Conservation (phyloP, 495 filamentous ascomycete genomes). For the Coniosporium apollinis region DNA sequence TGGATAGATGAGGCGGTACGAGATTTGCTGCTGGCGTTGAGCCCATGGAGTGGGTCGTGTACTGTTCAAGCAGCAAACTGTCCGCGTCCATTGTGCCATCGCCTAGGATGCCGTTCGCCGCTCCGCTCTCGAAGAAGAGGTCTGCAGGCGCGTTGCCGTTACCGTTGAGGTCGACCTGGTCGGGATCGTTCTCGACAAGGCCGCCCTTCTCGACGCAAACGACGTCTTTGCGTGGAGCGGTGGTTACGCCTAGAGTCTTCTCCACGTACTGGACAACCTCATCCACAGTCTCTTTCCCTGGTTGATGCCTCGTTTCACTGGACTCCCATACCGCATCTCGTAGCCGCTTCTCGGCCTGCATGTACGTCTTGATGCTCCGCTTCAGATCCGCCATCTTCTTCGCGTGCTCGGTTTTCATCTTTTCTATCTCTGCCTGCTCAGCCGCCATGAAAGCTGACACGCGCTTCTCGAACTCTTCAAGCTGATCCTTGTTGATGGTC, state of each 20-base stretch:
- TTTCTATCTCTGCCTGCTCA: constrained; percentile 61
- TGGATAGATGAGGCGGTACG: too few species aligned
- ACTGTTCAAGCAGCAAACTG: too few species aligned
- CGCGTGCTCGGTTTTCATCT: constrained; percentile 62
- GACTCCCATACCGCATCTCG: constrained; percentile 13
- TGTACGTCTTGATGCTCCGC: constrained; percentile 33
- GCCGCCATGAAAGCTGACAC: constrained; percentile 46
- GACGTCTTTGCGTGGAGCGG: constrained; percentile 16
- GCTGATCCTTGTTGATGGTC: constrained; percentile 12
- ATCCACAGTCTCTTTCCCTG: constrained; percentile 13
- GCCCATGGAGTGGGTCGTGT: too few species aligned
- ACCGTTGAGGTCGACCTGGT: neutral
- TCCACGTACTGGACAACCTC: constrained; percentile 20
- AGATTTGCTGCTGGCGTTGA: too few species aligned
- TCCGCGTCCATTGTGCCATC: constrained; percentile 3
- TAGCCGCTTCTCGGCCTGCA: constrained; percentile 20
- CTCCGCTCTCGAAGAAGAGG: neutral
- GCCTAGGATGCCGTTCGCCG: neutral
- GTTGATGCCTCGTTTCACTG: constrained; percentile 4
- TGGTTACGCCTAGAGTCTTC: constrained; percentile 13
- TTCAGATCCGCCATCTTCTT: constrained; percentile 57
- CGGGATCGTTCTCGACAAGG: constrained; percentile 14
- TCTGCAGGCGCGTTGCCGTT: neutral
- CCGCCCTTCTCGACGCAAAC: constrained; percentile 24
- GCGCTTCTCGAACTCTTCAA: constrained; percentile 58